Evolutionary conservation across 2,329 filamentous ascomycete genomes (phyloP).

Genomic region (Fusarium illudens): DNA sequence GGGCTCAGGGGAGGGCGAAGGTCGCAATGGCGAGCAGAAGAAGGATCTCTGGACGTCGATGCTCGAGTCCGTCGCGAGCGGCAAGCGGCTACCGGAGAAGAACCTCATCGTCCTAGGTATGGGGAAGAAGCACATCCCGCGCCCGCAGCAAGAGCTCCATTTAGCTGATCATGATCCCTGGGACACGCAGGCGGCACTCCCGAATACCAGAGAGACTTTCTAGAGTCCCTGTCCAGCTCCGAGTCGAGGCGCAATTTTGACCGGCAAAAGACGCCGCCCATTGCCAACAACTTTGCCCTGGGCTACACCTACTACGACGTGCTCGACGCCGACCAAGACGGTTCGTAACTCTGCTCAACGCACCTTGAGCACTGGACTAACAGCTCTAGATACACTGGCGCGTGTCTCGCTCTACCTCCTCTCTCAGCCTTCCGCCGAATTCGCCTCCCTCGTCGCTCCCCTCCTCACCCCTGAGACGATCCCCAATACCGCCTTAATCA

Average conservation of each 20-base stretch:
- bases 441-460: constrained; percentile 82
- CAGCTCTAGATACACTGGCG: constrained; percentile 80
- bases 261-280: constrained; percentile 73
- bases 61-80: constrained; percentile 89
- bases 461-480: constrained; percentile 86
- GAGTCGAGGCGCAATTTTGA: constrained; percentile 63
- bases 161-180: constrained; percentile 42
- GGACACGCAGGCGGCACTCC: constrained; percentile 73
- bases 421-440: constrained; percentile 83
- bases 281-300: constrained; percentile 91
- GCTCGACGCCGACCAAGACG: constrained; percentile 91
- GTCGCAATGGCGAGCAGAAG: constrained; percentile 74
- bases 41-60: constrained; percentile 95
- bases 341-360: constrained; percentile 53
- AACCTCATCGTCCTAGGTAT: constrained; percentile 85
- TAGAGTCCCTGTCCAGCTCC: constrained; percentile 69
- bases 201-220: constrained; percentile 84
- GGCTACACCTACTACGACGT: constrained; percentile 97
- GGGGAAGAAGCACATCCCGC: constrained; percentile 29
- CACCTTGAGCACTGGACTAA: constrained; percentile 28
- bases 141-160: constrained; percentile 7
- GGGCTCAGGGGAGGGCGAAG: constrained; percentile 63
- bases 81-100: constrained; percentile 90
- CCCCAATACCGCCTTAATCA: constrained; percentile 85
- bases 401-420: constrained; percentile 90